Percentiles rank a stretch among this genome's conserved stretches.
These are phyloP conservation scores for Lithocarpus polystachyus DNA, from an alignment of 306 rosid species.

Conservation along the genomic window DNA sequence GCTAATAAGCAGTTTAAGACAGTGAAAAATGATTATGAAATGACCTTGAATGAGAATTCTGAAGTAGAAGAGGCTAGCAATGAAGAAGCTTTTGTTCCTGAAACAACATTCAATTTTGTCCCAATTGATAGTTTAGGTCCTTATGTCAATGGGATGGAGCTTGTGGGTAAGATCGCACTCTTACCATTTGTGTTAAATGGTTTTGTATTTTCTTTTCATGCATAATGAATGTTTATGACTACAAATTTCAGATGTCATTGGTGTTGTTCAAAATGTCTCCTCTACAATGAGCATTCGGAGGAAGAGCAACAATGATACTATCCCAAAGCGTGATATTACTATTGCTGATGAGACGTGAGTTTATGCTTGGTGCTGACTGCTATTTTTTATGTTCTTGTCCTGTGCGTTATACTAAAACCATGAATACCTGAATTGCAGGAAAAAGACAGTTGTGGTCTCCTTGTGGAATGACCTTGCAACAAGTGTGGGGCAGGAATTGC, in stretches of 20 bases:
- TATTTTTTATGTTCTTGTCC: background rate
- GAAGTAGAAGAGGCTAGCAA: conserved; percentile 80
- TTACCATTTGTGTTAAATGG: background rate
- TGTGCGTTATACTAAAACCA: background rate
- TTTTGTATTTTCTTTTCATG: background rate
- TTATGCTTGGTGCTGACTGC: background rate
- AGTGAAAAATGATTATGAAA: conserved; percentile 87
- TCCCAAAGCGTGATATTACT: conserved; percentile 91
- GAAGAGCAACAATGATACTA: conserved; percentile 69
- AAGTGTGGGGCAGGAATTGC: conserved; percentile 65
- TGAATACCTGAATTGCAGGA: conserved; percentile 41
- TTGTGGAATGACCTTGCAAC: conserved; percentile 95
- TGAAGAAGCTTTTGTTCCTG: conserved; percentile 74
- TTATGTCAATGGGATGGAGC: conserved; percentile 58
- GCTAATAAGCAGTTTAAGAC: conserved; percentile 92
- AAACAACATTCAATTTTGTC: conserved; percentile 71
- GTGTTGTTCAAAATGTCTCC: conserved; percentile 82
- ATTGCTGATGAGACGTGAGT: conserved; percentile 89
- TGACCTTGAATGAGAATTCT: conserved; percentile 83
- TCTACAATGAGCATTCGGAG: conserved; percentile 84
- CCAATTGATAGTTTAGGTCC: conserved; percentile 87
- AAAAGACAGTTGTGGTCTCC: conserved; percentile 81
- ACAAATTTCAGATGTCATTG: conserved; percentile 62
- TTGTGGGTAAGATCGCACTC: conserved; percentile 64
- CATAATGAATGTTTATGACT: background rate